phyloP scores from a whole-genome alignment of 2,329 filamentous ascomycete species.

The Gaeumannomyces sp. region DNA sequence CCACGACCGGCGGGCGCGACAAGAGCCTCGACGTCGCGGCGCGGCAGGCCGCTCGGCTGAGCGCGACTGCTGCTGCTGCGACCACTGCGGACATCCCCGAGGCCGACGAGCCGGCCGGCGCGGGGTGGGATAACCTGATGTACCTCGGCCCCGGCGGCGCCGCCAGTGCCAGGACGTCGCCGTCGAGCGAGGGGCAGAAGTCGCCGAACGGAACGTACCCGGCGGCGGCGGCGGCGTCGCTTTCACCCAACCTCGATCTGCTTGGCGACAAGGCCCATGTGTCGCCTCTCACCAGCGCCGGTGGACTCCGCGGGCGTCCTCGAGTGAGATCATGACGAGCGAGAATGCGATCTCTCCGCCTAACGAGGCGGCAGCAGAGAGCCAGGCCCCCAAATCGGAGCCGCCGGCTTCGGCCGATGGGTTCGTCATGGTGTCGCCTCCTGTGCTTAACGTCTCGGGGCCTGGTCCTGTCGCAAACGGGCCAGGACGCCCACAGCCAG shows the following conservation, averaged over 20 bases:
- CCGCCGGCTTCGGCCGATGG: background rate
- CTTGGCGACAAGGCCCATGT: background rate
- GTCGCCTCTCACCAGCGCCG: constrained; percentile 8
- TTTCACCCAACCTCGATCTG: background rate
- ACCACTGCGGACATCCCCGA: constrained; percentile 20
- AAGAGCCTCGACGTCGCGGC: background rate
- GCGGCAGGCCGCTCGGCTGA: background rate
- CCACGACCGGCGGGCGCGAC: constrained; percentile 15
- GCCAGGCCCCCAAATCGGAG: background rate
- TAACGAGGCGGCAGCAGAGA: background rate
- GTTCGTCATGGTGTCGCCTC: background rate
- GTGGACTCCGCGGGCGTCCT: constrained; percentile 9
- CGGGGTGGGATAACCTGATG: constrained; percentile 37
- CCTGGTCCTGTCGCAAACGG: background rate
- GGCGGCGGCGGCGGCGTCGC: background rate
- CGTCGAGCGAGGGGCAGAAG: constrained; percentile 31
- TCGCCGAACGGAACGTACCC: background rate
- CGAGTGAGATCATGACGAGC: constrained; percentile 1
- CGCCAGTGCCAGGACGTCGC: constrained; percentile 37
- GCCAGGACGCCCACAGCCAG: background rate
- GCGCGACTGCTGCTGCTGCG: no score
- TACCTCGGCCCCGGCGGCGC: constrained; percentile 41
- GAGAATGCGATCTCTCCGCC: background rate
- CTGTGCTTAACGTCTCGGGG: background rate
- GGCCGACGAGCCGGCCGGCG: constrained; percentile 24